These are phyloP conservation scores for Alternaria alternata DNA, from an alignment of 2,329 filamentous ascomycete genomes.

Conservation along the genomic window DNA sequence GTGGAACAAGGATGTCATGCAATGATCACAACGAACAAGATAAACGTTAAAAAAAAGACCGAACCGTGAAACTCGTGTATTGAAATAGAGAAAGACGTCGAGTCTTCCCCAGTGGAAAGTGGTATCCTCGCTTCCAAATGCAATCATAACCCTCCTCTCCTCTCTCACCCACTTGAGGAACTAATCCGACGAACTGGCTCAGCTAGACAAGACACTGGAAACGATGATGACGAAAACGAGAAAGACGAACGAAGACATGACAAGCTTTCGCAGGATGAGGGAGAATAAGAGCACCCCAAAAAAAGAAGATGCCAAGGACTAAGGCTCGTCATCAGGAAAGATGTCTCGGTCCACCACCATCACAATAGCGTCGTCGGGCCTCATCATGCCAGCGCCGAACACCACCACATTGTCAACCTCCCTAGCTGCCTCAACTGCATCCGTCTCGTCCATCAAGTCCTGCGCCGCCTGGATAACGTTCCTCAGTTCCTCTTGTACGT, in stretches of 20 bases:
- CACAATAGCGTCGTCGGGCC: not conserved
- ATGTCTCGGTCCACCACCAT: not conserved
- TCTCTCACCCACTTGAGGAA: not conserved
- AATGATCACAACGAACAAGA: too few relatives aligned
- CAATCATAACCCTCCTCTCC: conserved; percentile 27
- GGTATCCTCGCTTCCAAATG: conserved; percentile 49
- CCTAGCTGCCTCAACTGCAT: not conserved
- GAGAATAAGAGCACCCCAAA: not conserved
- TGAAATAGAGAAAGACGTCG: conserved; percentile 19
- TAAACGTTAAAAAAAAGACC: too few relatives aligned
- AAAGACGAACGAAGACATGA: not conserved
- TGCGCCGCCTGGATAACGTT: conserved; percentile 14
- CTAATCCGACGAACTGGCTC: not conserved
- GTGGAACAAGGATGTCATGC: too few relatives aligned
- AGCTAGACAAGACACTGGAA: not conserved
- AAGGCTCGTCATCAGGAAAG: not conserved
- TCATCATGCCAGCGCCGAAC: not conserved
- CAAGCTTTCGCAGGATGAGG: not conserved
- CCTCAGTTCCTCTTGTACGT: not conserved
- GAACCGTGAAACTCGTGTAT: conserved; percentile 25
- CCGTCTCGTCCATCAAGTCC: conserved; percentile 8
- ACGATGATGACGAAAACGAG: not conserved
- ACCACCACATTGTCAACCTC: too few relatives aligned
- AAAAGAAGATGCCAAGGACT: not conserved
- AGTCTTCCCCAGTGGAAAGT: conserved; percentile 26